Evolutionary conservation across 2,329 filamentous ascomycete species (phyloP).

Genomic region (Colletotrichum eremochloae): DNA sequence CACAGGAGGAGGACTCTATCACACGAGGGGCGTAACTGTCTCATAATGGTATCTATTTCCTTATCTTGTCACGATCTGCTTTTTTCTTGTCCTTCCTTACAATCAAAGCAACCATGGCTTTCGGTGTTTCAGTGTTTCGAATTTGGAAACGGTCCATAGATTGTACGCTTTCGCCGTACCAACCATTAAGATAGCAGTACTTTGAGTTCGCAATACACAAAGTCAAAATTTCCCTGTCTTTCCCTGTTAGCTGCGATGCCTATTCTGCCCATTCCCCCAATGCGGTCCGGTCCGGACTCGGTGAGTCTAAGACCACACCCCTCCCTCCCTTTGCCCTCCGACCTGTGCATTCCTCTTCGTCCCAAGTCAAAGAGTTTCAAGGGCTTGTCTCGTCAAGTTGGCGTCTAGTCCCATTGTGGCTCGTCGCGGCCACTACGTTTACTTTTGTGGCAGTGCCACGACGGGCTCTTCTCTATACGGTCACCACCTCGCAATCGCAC

Average conservation of each 20-base stretch:
- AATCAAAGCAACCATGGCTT: constrained; percentile 36
- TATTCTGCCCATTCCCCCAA: too few species aligned
- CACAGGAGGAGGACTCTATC: constrained; percentile 12
- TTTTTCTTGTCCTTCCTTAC: constrained; percentile 29
- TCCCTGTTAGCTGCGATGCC: neutral
- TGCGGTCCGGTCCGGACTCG: neutral
- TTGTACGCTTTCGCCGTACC: constrained; percentile 38
- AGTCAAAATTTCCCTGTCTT: constrained; percentile 17
- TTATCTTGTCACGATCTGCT: constrained; percentile 23
- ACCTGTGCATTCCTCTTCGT: neutral
- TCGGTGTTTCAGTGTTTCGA: constrained; percentile 33
- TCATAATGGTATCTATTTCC: constrained; percentile 37
- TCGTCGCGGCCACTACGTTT: neutral
- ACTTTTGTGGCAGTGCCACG: neutral
- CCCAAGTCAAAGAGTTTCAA: neutral
- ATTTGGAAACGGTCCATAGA: constrained; percentile 36
- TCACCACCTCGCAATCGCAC: constrained; percentile 20
- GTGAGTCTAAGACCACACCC: neutral
- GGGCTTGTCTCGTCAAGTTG: neutral
- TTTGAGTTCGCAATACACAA: constrained; percentile 35
- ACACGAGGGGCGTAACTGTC: constrained; percentile 27
- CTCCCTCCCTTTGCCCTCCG: neutral
- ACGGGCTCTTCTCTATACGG: neutral
- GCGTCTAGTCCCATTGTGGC: neutral
- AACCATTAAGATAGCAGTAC: constrained; percentile 33